These are phyloP conservation scores for Punica granatum DNA, from an alignment of 345 rosid species.

Conservation along the genomic window DNA sequence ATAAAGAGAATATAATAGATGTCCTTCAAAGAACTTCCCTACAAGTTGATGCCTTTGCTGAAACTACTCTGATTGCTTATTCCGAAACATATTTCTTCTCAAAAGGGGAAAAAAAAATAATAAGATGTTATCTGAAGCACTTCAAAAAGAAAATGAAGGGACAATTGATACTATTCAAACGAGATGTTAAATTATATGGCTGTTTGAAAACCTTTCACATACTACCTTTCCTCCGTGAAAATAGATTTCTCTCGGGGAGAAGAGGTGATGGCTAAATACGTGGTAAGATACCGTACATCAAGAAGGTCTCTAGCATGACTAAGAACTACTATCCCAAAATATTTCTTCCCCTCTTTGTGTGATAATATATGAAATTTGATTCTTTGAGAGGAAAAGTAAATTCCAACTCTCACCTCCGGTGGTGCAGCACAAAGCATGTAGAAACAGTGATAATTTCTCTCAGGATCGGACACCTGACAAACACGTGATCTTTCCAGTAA, in stretches of 20 bases:
- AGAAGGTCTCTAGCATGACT: neutral
- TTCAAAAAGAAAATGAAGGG: neutral
- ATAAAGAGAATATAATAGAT: neutral
- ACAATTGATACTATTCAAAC: too few relatives aligned
- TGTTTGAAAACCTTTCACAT: neutral
- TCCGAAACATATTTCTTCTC: neutral
- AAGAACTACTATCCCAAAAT: neutral
- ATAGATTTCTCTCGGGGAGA: neutral
- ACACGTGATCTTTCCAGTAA: constrained; percentile 98
- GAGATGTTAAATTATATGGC: neutral
- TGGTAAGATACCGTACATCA: neutral
- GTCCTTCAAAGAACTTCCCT: neutral
- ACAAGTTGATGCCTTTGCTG: neutral
- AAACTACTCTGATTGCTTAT: neutral
- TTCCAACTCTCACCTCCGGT: constrained; percentile 43
- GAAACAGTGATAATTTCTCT: constrained; percentile 99
- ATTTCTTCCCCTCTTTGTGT: neutral
- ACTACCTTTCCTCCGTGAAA: neutral
- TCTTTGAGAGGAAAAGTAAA: neutral
- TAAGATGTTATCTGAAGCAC: neutral
- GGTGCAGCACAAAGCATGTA: constrained; percentile 99
- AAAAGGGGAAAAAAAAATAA: too few relatives aligned
- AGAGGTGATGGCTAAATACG: neutral
- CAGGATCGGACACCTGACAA: constrained; percentile 96
- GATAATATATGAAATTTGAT: neutral